Percentiles rank a stretch among this genome's conserved stretches.
Evolutionary conservation across 2,329 filamentous ascomycete genomes (phyloP).

Genomic region (Fusarium scirpi): DNA sequence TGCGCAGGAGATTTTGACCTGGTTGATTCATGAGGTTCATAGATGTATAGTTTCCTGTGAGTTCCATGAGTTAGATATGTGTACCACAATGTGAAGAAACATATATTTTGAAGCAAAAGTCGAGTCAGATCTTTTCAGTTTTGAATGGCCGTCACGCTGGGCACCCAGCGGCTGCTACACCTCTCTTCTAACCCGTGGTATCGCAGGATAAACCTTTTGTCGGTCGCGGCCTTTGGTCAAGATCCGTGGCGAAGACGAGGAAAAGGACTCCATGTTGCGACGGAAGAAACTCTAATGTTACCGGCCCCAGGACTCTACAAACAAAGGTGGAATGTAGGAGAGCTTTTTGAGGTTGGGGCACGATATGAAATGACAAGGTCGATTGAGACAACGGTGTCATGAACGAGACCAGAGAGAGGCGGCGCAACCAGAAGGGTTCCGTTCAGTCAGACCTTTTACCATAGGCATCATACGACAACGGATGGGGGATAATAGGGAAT

Average conservation of each 20-base stretch:
- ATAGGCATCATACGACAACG: slow-evolving; percentile 64
- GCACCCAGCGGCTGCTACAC: slow-evolving; percentile 63
- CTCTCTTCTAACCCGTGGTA: slow-evolving; percentile 28
- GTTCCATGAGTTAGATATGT: slow-evolving; percentile 16
- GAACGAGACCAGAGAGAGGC: slow-evolving; percentile 36
- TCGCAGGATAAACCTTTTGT: slow-evolving; percentile 52
- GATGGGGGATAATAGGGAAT: background rate
- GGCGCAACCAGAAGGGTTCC: slow-evolving; percentile 61
- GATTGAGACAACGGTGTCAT: slow-evolving; percentile 28
- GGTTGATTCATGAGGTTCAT: slow-evolving; percentile 15
- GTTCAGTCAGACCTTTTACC: slow-evolving; percentile 75
- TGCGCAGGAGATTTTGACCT: slow-evolving; percentile 6
- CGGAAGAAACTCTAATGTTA: slow-evolving; percentile 41
- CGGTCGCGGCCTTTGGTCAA: slow-evolving; percentile 71
- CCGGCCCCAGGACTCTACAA: slow-evolving; percentile 31
- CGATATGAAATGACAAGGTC: slow-evolving; percentile 28
- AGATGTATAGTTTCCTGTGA: slow-evolving; percentile 6
- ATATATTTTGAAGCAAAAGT: slow-evolving; percentile 13
- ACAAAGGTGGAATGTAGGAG: slow-evolving; percentile 28
- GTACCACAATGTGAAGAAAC: background rate
- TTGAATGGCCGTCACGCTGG: slow-evolving; percentile 63
- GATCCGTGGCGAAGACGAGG: slow-evolving; percentile 58
- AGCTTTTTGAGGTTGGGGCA: slow-evolving; percentile 18
- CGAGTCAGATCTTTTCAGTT: slow-evolving; percentile 83
- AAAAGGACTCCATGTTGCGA: slow-evolving; percentile 66